Evolutionary conservation across 805 yeast genomes (phyloP).

Genomic region (Yarrowia sp.): DNA sequence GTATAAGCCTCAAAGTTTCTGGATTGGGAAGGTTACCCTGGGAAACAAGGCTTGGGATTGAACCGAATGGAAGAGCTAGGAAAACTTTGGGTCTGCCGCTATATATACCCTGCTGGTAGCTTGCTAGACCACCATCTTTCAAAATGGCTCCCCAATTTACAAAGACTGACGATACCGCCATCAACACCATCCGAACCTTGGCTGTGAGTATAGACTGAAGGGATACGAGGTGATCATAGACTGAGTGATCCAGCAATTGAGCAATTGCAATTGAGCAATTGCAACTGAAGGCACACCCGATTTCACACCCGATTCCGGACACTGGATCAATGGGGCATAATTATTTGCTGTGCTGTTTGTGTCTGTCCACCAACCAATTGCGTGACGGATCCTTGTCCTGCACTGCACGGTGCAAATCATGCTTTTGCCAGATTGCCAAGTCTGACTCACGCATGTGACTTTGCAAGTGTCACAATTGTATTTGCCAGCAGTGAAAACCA

Average conservation of each 20-base stretch:
- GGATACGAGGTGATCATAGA: too few relatives aligned
- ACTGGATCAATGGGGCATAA: too few relatives aligned
- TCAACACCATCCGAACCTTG: slow-evolving; percentile 86
- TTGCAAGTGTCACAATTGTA: too few relatives aligned
- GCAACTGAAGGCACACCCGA: too few relatives aligned
- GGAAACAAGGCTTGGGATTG: slow-evolving; percentile 12
- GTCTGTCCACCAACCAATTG: not conserved
- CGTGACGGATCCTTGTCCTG: not conserved
- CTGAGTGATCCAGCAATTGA: not conserved
- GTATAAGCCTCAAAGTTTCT: slow-evolving; percentile 13
- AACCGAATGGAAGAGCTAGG: slow-evolving; percentile 37
- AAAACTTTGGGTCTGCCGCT: slow-evolving; percentile 29
- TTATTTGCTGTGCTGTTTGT: too few relatives aligned
- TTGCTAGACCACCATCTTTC: slow-evolving; percentile 23
- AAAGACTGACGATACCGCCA: slow-evolving; percentile 74
- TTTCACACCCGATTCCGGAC: too few relatives aligned
- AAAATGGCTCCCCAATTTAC: slow-evolving; percentile 49
- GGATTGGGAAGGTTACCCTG: slow-evolving; percentile 30
- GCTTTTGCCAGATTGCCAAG: slow-evolving; percentile 4
- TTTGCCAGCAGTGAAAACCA: too few relatives aligned
- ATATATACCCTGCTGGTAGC: slow-evolving; percentile 32
- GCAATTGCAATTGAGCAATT: not conserved
- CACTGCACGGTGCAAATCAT: slow-evolving; percentile 6
- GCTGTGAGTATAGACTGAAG: slow-evolving; percentile 55
- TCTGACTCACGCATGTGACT: slow-evolving; percentile 12